These are phyloP conservation scores for Sugiyamaella paludigena DNA, from an alignment of 1,139 yeast genomes.

Conservation along the genomic window DNA sequence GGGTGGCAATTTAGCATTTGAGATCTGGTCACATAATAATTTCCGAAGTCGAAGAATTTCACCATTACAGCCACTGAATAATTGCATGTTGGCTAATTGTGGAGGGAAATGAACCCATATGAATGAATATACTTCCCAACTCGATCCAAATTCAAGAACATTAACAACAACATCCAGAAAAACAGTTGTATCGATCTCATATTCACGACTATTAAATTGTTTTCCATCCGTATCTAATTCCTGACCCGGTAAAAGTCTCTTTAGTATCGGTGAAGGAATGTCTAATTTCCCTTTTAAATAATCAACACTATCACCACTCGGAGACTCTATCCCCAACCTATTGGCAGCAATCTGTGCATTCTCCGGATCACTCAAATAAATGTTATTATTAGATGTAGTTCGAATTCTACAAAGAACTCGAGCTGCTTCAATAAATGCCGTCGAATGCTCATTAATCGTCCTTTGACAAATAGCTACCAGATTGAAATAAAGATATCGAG, in stretches of 20 bases:
- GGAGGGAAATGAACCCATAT: slow-evolving; percentile 68
- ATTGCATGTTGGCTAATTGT: slow-evolving; percentile 61
- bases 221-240: slow-evolving; percentile 15
- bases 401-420: slow-evolving; percentile 58
- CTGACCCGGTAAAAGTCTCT: slow-evolving; percentile 20
- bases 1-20: slow-evolving; percentile 42
- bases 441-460: slow-evolving; percentile 22
- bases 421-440: slow-evolving; percentile 48
- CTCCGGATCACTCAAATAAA: slow-evolving; percentile 53
- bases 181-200: slow-evolving; percentile 45
- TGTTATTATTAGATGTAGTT: slow-evolving; percentile 45
- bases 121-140: slow-evolving; percentile 72
- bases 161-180: slow-evolving; percentile 55
- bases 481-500: slow-evolving; percentile 33
- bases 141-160: slow-evolving; percentile 50
- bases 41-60: slow-evolving; percentile 49
- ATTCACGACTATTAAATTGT: slow-evolving; percentile 20
- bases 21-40: slow-evolving; percentile 61
- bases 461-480: slow-evolving; percentile 27
- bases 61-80: slow-evolving; percentile 49
- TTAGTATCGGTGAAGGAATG: slow-evolving; percentile 33
- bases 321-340: slow-evolving; percentile 64
- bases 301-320: slow-evolving; percentile 43
- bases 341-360: slow-evolving; percentile 48
- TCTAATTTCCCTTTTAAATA: slow-evolving; percentile 48